A percentile compares a stretch with the other conserved stretches of the same genome.
These are phyloP conservation scores for Podila clonocystis DNA, from an alignment of 192 early-diverging fungal species.

Conservation along the genomic window DNA sequence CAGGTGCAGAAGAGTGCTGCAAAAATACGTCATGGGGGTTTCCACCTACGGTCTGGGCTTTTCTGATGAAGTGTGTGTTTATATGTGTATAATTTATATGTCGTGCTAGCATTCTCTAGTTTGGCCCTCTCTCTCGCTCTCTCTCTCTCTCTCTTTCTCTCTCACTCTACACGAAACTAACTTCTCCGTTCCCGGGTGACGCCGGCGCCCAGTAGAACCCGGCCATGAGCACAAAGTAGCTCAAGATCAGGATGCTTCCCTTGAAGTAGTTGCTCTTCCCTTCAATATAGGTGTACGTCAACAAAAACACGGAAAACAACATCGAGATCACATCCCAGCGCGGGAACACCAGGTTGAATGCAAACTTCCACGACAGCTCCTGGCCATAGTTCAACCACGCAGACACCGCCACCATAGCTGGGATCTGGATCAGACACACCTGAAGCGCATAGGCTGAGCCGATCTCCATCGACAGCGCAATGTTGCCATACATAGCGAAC, in stretches of 20 bases:
- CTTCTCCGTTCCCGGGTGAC: slow-evolving; percentile 34
- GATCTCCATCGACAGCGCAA: slow-evolving; percentile 89
- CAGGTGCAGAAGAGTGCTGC: too few species aligned
- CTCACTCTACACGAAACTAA: slow-evolving; percentile 14
- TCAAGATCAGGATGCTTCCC: slow-evolving; percentile 86
- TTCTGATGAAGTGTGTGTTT: too few species aligned
- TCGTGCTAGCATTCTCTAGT: neutral
- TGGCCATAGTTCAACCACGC: slow-evolving; percentile 57
- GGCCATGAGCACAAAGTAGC: slow-evolving; percentile 84
- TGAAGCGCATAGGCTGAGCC: slow-evolving; percentile 96
- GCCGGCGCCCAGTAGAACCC: slow-evolving; percentile 80
- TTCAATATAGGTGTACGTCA: slow-evolving; percentile 95
- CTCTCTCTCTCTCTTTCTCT: too few species aligned
- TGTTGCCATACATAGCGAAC: slow-evolving; percentile 92
- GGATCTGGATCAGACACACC: slow-evolving; percentile 95
- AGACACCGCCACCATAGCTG: slow-evolving; percentile 89
- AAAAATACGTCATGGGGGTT: too few species aligned
- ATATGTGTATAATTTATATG: too few species aligned
- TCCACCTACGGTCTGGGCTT: too few species aligned
- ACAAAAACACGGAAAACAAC: slow-evolving; percentile 70
- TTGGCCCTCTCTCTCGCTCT: neutral
- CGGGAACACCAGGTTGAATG: slow-evolving; percentile 52
- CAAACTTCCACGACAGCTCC: slow-evolving; percentile 26
- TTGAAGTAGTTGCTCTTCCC: slow-evolving; percentile 98
- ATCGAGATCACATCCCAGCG: slow-evolving; percentile 57